A percentile compares a stretch with the other conserved stretches of the same genome.
These are phyloP conservation scores for Domatiomyces catenatus DNA, from an alignment of 2,329 filamentous ascomycete species.

Conservation along the genomic window DNA sequence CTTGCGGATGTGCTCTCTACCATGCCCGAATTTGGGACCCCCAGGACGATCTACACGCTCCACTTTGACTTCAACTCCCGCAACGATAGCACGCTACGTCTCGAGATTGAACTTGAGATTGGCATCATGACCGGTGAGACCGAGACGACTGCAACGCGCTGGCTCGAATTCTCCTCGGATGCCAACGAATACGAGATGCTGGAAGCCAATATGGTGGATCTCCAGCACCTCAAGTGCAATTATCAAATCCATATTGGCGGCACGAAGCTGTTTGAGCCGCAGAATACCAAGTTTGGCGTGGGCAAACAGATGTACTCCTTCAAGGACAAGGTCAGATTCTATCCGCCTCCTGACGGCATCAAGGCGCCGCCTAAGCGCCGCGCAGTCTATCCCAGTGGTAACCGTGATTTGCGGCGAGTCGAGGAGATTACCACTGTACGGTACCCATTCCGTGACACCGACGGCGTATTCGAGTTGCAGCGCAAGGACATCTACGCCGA, in stretches of 20 bases:
- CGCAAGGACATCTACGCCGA: conserved; percentile 24
- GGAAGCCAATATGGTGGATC: conserved; percentile 26
- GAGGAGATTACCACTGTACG: conserved; percentile 26
- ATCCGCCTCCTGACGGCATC: conserved; percentile 8
- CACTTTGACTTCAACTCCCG: conserved; percentile 26
- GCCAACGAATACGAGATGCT: conserved; percentile 22
- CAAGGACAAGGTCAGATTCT: conserved; percentile 10
- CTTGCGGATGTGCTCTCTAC: conserved; percentile 20
- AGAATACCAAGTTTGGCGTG: conserved; percentile 1
- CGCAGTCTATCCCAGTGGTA: conserved; percentile 8
- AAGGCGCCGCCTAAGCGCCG: conserved; percentile 8
- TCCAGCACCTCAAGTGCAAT: conserved; percentile 13
- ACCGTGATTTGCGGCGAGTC: conserved; percentile 10
- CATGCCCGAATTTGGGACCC: conserved; percentile 13
- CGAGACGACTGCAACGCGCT: conserved; percentile 9
- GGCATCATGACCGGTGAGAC: conserved; percentile 5
- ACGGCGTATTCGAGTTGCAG: conserved; percentile 29
- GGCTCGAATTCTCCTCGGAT: conserved; percentile 7
- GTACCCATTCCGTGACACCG: conserved; percentile 26
- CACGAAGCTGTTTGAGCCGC: conserved; percentile 6
- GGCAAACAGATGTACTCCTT: conserved; percentile 9
- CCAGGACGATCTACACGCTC: conserved; percentile 24
- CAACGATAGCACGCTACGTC: conserved; percentile 20
- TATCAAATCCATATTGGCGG: conserved; percentile 14
- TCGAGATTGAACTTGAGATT: conserved; percentile 21